Evolutionary conservation across 495 filamentous ascomycete genomes (phyloP).

Genomic region (Aspergillus ellipticus): DNA sequence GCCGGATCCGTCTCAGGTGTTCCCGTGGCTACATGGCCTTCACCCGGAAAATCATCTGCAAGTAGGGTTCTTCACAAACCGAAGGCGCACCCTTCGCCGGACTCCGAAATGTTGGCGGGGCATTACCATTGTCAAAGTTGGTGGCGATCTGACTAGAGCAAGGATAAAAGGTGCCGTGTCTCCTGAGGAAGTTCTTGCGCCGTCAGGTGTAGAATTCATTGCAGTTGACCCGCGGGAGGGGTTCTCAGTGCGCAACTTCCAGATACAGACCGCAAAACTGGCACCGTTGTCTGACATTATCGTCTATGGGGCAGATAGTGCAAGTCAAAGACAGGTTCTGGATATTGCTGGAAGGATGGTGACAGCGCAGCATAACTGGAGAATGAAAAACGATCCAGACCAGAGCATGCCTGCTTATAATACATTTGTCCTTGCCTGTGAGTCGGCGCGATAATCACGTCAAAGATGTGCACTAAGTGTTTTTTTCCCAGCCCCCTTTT

Average conservation of each 20-base stretch:
- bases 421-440: conserved; percentile 74
- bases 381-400: conserved; percentile 55
- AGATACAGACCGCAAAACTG: conserved; percentile 89
- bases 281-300: conserved; percentile 88
- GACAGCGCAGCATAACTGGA: conserved; percentile 71
- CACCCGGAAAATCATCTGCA: conserved; percentile 87
- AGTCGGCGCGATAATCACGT: conserved; percentile 21
- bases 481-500: conserved; percentile 59
- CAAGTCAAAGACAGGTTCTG: conserved; percentile 50
- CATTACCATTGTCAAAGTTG: conserved; percentile 84
- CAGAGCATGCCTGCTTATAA: conserved; percentile 65
- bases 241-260: conserved; percentile 86
- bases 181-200: conserved; percentile 69
- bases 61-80: conserved; percentile 78
- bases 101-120: conserved; percentile 78
- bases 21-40: conserved; percentile 98
- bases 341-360: conserved; percentile 69
- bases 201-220: conserved; percentile 36
- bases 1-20: conserved; percentile 78
- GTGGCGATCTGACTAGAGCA: conserved; percentile 68
- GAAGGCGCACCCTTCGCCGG: conserved; percentile 65
- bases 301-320: conserved; percentile 74
- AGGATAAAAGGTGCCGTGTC: conserved; percentile 83
- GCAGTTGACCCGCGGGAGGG: conserved; percentile 80
- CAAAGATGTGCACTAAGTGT: conserved; percentile 14